A percentile compares a stretch with the other conserved stretches of the same genome.
Conservation (phyloP, 2,329 filamentous ascomycete species). For the Ceratocystis variospora region DNA sequence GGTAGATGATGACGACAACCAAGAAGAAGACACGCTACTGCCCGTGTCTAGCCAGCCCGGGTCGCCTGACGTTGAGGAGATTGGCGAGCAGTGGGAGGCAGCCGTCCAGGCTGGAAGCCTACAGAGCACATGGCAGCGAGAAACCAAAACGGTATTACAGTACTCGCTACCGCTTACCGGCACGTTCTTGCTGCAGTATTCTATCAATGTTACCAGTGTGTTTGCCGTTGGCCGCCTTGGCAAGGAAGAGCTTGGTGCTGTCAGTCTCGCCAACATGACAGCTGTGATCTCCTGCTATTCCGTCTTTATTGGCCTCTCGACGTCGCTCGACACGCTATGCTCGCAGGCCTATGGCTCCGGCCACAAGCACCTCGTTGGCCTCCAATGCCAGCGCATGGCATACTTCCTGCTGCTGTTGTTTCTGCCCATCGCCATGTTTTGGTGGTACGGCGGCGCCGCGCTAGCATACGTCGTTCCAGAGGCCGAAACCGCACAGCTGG, state of each 20-base stretch:
- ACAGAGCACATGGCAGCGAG: conserved; percentile 80
- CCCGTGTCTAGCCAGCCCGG: conserved; percentile 24
- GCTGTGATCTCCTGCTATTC: conserved; percentile 66
- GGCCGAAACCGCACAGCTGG: conserved; percentile 50
- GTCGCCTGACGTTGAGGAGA: conserved; percentile 38
- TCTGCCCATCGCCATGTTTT: conserved; percentile 57
- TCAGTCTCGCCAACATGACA: conserved; percentile 52
- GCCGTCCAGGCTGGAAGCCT: conserved; percentile 70
- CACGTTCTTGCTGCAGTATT: conserved; percentile 71
- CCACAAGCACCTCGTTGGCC: conserved; percentile 70
- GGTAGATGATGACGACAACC: conserved; percentile 5
- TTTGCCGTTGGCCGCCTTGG: conserved; percentile 67
- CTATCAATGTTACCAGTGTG: conserved; percentile 66
- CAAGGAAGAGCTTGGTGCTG: conserved; percentile 40
- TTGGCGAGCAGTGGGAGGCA: conserved; percentile 70
- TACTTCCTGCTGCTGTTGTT: conserved; percentile 60
- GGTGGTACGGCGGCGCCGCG: conserved; percentile 54
- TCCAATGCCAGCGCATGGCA: conserved; percentile 71
- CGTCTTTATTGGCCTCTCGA: conserved; percentile 72
- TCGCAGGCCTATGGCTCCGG: conserved; percentile 89
- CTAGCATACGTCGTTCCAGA: conserved; percentile 36
- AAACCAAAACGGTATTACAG: conserved; percentile 63
- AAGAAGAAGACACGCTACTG: conserved; percentile 25
- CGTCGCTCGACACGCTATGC: conserved; percentile 81
- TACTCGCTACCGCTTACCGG: conserved; percentile 59